Evolutionary conservation across 2,329 filamentous ascomycete species (phyloP).

Genomic region (Parafenestella ontariensis): DNA sequence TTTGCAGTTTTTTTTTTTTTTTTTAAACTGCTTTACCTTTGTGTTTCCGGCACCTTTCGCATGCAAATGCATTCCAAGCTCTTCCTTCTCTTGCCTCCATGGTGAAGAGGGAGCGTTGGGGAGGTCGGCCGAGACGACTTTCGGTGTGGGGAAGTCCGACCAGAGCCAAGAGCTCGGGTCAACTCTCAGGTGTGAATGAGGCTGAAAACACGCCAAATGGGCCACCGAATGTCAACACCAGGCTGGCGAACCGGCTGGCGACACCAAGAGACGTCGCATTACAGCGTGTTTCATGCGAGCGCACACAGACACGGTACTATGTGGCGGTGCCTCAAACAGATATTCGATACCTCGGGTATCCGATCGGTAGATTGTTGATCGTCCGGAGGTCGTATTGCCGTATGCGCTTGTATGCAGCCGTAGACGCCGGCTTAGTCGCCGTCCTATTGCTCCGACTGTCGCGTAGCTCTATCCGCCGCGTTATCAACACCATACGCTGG

Average conservation of each 20-base stretch:
- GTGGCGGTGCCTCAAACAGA: conserved; percentile 29
- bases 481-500: conserved; percentile 6
- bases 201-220: conserved; percentile 10
- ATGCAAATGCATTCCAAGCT: conserved; percentile 47
- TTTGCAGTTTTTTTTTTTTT: too few species aligned
- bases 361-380: conserved; percentile 36
- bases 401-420: conserved; percentile 34
- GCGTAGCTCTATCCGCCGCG: conserved; percentile 18
- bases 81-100: conserved; percentile 47
- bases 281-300: conserved; percentile 14
- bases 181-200: conserved; percentile 22
- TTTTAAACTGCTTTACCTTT: too few species aligned
- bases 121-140: conserved; percentile 32
- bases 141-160: conserved; percentile 48
- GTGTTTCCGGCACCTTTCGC: conserved; percentile 47
- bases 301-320: conserved; percentile 16
- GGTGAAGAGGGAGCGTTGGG: conserved; percentile 32
- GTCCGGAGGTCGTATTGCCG: conserved; percentile 29
- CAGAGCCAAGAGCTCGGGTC: conserved; percentile 41
- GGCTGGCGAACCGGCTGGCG: conserved; percentile 13
- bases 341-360: conserved; percentile 35
- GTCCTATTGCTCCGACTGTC: conserved; percentile 22
- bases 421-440: conserved; percentile 13
- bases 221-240: conserved; percentile 13
- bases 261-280: conserved; percentile 15